Base-by-base conservation (phyloP, 2,329 filamentous ascomycete species). In the Penicillium concentricum region DNA sequence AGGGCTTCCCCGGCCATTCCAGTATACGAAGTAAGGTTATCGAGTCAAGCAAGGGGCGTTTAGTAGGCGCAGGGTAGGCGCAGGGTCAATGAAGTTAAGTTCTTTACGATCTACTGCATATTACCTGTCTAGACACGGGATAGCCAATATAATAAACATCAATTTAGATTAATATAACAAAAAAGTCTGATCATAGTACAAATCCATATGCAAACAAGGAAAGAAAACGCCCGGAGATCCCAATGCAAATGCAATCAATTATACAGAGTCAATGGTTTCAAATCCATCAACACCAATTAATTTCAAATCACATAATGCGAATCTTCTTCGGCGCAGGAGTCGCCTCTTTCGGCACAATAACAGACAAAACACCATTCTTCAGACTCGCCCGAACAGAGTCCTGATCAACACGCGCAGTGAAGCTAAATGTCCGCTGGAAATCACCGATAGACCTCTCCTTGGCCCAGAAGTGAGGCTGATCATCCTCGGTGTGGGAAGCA, bases 341-440 rank as follows among this genome's bases (percentile, higher is more conserved):
- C 50, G 77, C 64, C 46, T 79, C 78, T 71, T 86, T 86, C 0
- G 84, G 84, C 7, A 86, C 78, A 15, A 80, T 63, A 32, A 86
- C 76, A 28, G 74, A 79, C 51, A 86, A 69, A 46, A 86, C 79
- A 13, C 84, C 84, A 65, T 86, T 80, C 74, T 81, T 85, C 70
- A 86, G 67, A 57, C 75, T 82, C 8, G 84, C 84, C 69, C 79
- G 83, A 60, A 86, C 84, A 20, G 69, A 74, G 48, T 86, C 82
- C 67, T 85, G 83, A 61, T 86, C 79, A 28, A 86, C 79, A 20
- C 80, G 74, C 1, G 74, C 73, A 1, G 83, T 79, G 74, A 86
- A 86, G 51, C 72, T 77, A 69, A 86, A 86, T 6, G 74, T 75
- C 54, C 84, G 78, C 54, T 82, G 78, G 72, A 86, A 86, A 37